Percentiles rank a stretch among this genome's conserved stretches.
These are phyloP conservation scores for Scenedesmus sp. DNA, from an alignment of 163 green algal genomes.

Conservation along the genomic window DNA sequence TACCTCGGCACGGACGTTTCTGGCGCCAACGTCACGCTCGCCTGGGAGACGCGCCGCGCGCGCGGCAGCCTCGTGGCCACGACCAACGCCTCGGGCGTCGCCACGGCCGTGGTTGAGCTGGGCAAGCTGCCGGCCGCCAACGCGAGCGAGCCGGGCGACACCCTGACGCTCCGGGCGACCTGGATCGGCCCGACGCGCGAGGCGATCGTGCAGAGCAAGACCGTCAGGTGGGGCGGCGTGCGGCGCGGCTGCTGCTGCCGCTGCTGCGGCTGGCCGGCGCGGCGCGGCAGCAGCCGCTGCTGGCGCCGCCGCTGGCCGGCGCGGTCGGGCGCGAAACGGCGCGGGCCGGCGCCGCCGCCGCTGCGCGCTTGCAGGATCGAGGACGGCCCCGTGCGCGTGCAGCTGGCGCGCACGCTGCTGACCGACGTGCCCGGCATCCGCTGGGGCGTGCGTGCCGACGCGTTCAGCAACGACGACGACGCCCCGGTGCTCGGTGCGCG, in stretches of 20 bases:
- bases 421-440: conserved; percentile 46
- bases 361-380: conserved; percentile 36
- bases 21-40: conserved; percentile 12
- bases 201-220: conserved; percentile 39
- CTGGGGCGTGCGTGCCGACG: conserved; percentile 37
- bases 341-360: too few relatives aligned
- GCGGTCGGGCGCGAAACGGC: too few relatives aligned
- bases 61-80: neutral
- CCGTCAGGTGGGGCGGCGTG: conserved; percentile 43
- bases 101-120: conserved; percentile 41
- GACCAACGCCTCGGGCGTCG: conserved; percentile 35
- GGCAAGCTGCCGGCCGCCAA: conserved; percentile 39
- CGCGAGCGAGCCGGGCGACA: conserved; percentile 35
- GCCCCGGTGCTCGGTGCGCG: neutral
- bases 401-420: conserved; percentile 37
- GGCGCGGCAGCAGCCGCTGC: too few relatives aligned
- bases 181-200: conserved; percentile 66
- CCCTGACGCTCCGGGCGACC: conserved; percentile 39
- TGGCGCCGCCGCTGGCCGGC: neutral
- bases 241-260: neutral
- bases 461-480: conserved; percentile 42
- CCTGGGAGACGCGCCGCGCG: conserved; percentile 7
- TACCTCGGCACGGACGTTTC: conserved; percentile 41
- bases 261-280: neutral
- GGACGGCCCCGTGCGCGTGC: conserved; percentile 49